Base-by-base conservation (phyloP, 768 basidiomycete species). In the Kwoniella mangroviensis region DNA sequence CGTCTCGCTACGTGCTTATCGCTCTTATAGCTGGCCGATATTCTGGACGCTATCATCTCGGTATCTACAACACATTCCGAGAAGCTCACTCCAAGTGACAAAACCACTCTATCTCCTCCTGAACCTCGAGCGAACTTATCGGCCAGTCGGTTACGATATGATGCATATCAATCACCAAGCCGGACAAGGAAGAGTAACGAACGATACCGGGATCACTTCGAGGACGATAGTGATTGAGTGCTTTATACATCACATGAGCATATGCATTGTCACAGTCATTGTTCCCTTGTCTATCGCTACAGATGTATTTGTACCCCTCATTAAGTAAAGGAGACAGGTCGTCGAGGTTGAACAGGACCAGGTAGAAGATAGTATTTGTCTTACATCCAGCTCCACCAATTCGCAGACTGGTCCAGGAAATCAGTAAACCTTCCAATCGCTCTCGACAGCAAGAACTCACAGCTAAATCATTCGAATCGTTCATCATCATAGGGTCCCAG, bases 401-500 rank as follows among this genome's bases (percentile, higher is more conserved):
- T 69, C 12, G 61, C 68, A 21, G 68, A 63, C 68, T 69, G 62
- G 9, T 19, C 1, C 1, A 21, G 19, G 56, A 57, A 9, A 42
- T 51, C 49, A 58, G 58, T 13, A 11, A 11, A 21, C 6, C 12
- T 45, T 26, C n/a, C 15, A 26, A 51, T 17, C 40, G 22, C 26
- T 10, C 26, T 51, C 43, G 12, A 9, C 10, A 26, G 6, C 0
- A 34, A 26, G 5, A 11, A 69, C 67, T 69, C 61, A 69, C 68
- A 40, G 55, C 62, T 26, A 69, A 13, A 7, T 63, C 57, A 15
- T 63, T 63, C 17, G 61, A 63, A 40, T 69, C 68, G 19, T 63
- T 43, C 58, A 71, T 34, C 65, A 71, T 66, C 63, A 65, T 71
- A 19, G 70, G 70, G 52, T 71, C 70, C 70, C 70, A 71, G 65